These are phyloP conservation scores for Trametes gibbosa DNA, from an alignment of 768 basidiomycete species.

Conservation along the genomic window DNA sequence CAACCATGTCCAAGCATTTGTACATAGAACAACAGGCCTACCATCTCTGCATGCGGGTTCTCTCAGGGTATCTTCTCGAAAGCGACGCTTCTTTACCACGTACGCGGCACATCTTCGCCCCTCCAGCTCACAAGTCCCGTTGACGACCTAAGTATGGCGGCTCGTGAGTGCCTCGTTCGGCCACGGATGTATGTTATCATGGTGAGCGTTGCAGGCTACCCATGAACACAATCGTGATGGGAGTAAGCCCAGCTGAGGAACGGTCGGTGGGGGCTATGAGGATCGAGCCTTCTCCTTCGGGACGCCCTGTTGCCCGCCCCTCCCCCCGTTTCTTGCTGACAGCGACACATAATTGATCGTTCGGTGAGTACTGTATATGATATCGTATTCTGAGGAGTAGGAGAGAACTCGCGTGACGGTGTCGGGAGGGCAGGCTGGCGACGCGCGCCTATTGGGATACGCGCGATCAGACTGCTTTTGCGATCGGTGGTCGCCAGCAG, in stretches of 20 bases:
- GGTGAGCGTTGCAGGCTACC: background rate
- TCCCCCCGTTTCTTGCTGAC: too few species aligned
- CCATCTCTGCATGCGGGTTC: background rate
- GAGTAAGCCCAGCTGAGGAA: too few species aligned
- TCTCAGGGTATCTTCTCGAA: background rate
- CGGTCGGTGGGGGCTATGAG: too few species aligned
- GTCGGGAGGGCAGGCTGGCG: background rate
- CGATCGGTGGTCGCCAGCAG: constrained; percentile 1
- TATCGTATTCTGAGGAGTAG: too few species aligned
- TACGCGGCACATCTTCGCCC: background rate
- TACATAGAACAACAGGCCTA: background rate
- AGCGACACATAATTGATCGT: too few species aligned
- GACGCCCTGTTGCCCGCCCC: too few species aligned
- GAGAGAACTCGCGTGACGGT: constrained; percentile 4
- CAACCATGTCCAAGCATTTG: constrained; percentile 13
- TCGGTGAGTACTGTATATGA: too few species aligned
- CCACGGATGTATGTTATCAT: background rate
- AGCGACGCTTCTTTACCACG: background rate
- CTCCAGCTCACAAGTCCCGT: background rate
- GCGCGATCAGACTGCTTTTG: background rate
- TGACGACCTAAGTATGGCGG: background rate
- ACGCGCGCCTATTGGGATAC: background rate
- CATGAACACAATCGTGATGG: background rate
- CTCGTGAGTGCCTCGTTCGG: background rate
- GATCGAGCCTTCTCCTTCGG: too few species aligned